A percentile compares a stretch with the other conserved stretches of the same genome.
phyloP scores from a whole-genome alignment of 2,329 filamentous ascomycete species.

The Neobulgaria alba region DNA sequence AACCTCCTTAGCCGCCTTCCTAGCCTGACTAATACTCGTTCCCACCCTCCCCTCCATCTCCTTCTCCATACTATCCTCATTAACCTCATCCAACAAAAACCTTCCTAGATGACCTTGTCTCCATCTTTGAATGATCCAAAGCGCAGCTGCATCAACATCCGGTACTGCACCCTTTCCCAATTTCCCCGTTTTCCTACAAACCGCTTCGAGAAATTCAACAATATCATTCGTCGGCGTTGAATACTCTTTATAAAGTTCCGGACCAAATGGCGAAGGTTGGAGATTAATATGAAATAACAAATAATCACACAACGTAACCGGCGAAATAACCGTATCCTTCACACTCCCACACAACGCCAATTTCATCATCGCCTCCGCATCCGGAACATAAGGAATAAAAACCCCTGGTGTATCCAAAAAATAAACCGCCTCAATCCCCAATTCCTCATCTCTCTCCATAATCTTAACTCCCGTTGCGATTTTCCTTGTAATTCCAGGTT shows the following conservation, averaged over 20 bases:
- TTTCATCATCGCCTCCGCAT: slow-evolving; percentile 86
- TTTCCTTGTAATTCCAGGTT: slow-evolving; percentile 85
- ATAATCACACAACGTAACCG: slow-evolving; percentile 78
- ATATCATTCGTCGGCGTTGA: slow-evolving; percentile 75
- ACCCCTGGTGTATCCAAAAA: slow-evolving; percentile 90
- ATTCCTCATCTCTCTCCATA: slow-evolving; percentile 42
- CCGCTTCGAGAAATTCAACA: slow-evolving; percentile 57
- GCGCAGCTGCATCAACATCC: slow-evolving; percentile 62
- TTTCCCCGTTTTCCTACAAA: slow-evolving; percentile 68
- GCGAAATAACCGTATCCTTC: slow-evolving; percentile 76
- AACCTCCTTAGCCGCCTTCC: slow-evolving; percentile 55
- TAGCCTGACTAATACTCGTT: slow-evolving; percentile 60
- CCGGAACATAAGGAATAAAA: slow-evolving; percentile 83
- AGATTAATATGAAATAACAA: slow-evolving; percentile 76
- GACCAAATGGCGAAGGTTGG: slow-evolving; percentile 15
- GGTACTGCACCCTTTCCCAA: slow-evolving; percentile 64
- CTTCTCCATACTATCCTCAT: slow-evolving; percentile 48
- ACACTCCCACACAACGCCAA: slow-evolving; percentile 86
- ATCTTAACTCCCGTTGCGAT: slow-evolving; percentile 79
- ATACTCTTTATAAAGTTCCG: slow-evolving; percentile 36
- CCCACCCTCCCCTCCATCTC: slow-evolving; percentile 38
- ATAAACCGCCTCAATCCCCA: slow-evolving; percentile 49
- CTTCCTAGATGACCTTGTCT: slow-evolving; percentile 64
- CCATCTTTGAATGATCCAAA: slow-evolving; percentile 78
- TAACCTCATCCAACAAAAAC: slow-evolving; percentile 73